Evolutionary conservation across 2,329 filamentous ascomycete species (phyloP), one percentile per base, ranked within the genome.

Genomic region (Xenoacremonium recifei): DNA sequence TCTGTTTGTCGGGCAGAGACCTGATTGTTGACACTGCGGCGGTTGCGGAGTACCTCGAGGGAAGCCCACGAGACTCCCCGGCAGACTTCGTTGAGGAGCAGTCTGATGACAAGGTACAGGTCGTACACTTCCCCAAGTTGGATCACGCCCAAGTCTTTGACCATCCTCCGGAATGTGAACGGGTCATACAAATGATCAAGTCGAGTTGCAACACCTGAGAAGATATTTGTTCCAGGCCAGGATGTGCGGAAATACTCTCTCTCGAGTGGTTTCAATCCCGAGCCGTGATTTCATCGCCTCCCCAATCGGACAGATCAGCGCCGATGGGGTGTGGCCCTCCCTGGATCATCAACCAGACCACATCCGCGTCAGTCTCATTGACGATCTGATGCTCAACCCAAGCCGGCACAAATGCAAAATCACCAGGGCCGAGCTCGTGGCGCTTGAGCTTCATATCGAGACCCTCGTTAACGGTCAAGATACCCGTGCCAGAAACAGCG

Each of bases 301-400:
- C 77, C 83, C 84, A 88, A 17, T 75, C 79, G 10, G 74, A 71
- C 41, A 87, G 53, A 54, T 83, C 80, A 19, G 80, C 79, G 5
- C 84, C 80, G 2, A 80, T 71, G 0, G 84, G 83, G 41, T 71
- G 69, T 3, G 75, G 60, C 1, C 83, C 84, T 50, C 76, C 80
- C 17, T 83, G 73, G 5, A 81, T 79, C 33, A 88, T 75, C 10
- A 86, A 74, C 80, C 83, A 86, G 27, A 80, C 75, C 2, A 84
- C 66, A 35, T 84, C 79, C 37, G 57, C 61, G 32, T 82, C 78
- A 2, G 75, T 75, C 27, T 86, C 77, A 53, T 89, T 89, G 16
- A 82, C 68, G 40, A 84, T 75, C 59, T 87, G 83, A 63, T 89
- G 83, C 59, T 89, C 84, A 1, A 80, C 79, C 72, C 76, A 87